Conservation (phyloP, 1,139 yeast species). For the Chernovozyma sophiae-reginae region DNA sequence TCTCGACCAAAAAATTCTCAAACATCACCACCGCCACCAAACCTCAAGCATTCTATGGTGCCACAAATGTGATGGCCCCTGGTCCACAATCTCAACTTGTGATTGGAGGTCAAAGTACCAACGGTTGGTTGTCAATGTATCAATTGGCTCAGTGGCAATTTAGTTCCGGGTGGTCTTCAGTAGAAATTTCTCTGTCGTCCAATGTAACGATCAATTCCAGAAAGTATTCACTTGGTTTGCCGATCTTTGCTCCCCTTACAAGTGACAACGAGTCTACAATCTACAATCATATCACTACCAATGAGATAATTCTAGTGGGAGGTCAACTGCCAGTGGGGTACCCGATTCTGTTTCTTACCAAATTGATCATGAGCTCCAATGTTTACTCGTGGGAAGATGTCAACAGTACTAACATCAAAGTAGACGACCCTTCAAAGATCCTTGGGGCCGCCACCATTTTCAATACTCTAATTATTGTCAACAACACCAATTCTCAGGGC, state of each 20-base stretch:
- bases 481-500: slow-evolving; percentile 15
- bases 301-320: slow-evolving; percentile 33
- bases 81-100: slow-evolving; percentile 34
- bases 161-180: slow-evolving; percentile 39
- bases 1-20: slow-evolving; percentile 18
- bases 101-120: slow-evolving; percentile 37
- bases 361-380: slow-evolving; percentile 22
- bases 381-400: slow-evolving; percentile 32
- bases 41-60: slow-evolving; percentile 44
- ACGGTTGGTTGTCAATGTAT: slow-evolving; percentile 44
- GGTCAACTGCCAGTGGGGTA: slow-evolving; percentile 25
- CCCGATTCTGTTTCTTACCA: slow-evolving; percentile 14
- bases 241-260: slow-evolving; percentile 27
- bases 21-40: slow-evolving; percentile 41
- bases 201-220: slow-evolving; percentile 25
- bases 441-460: slow-evolving; percentile 44
- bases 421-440: slow-evolving; percentile 14
- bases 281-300: slow-evolving; percentile 18
- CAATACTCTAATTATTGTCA: slow-evolving; percentile 36
- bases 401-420: slow-evolving; percentile 11
- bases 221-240: slow-evolving; percentile 27
- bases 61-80: slow-evolving; percentile 38
- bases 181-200: slow-evolving; percentile 17
- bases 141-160: slow-evolving; percentile 47
- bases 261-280: slow-evolving; percentile 17